These are phyloP conservation scores for Canna indica DNA, from an alignment of 176 grass and related monocot species.

Conservation along the genomic window DNA sequence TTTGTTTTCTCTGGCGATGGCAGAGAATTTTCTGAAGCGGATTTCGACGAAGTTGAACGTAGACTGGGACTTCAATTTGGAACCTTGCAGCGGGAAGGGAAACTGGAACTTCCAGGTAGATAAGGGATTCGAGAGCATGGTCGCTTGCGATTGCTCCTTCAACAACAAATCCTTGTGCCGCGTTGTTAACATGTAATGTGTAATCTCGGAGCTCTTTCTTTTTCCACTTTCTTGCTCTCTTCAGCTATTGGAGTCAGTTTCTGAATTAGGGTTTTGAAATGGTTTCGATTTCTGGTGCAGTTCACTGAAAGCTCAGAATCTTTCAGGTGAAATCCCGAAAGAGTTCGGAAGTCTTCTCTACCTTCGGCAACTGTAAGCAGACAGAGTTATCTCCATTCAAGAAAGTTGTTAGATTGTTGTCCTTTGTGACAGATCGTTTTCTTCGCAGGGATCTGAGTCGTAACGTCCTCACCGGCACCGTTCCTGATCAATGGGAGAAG, in stretches of 20 bases:
- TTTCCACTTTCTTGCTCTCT: not conserved
- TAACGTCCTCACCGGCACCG: conserved; percentile 46
- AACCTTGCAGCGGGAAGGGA: conserved; percentile 29
- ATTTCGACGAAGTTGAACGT: conserved; percentile 28
- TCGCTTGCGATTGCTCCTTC: conserved; percentile 68
- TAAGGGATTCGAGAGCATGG: conserved; percentile 3
- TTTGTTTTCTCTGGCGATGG: not conserved
- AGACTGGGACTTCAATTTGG: conserved; percentile 53
- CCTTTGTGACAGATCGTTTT: not conserved
- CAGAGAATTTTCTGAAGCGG: conserved; percentile 37
- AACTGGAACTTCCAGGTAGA: conserved; percentile 19
- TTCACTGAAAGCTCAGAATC: conserved; percentile 41
- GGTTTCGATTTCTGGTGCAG: conserved; percentile 21
- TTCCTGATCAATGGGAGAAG: conserved; percentile 51
- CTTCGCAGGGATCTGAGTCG: conserved; percentile 58
- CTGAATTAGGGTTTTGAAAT: not conserved
- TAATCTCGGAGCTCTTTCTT: not conserved
- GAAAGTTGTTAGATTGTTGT: not conserved
- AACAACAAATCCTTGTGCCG: conserved; percentile 44
- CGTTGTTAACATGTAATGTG: conserved; percentile 51
- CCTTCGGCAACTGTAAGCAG: conserved; percentile 63
- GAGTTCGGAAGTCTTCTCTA: conserved; percentile 52
- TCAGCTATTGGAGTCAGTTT: not conserved
- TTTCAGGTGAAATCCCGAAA: conserved; percentile 48
- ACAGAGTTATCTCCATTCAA: not conserved